These are phyloP conservation scores for Halophytophthora polymorphica DNA, from an alignment of 352 stramenopile genomes.

Conservation along the genomic window DNA sequence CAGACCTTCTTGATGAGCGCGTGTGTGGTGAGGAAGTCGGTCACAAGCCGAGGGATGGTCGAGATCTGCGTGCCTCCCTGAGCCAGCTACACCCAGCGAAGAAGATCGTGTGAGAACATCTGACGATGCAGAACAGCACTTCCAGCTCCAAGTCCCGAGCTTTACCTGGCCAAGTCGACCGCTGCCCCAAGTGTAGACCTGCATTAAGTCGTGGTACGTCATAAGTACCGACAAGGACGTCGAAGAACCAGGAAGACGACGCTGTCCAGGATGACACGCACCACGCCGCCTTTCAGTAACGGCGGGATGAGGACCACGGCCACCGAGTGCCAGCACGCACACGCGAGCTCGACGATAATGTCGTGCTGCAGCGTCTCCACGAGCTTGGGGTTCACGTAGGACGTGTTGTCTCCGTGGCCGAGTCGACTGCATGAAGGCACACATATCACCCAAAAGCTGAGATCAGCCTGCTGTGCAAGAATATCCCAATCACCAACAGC, in stretches of 20 bases:
- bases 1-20: conserved; percentile 84
- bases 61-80: conserved; percentile 75
- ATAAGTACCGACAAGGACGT: too few relatives aligned
- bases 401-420: conserved; percentile 68
- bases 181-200: conserved; percentile 92
- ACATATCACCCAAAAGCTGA: neutral
- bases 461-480: neutral
- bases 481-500: neutral
- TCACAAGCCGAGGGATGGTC: conserved; percentile 65
- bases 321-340: conserved; percentile 86
- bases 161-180: conserved; percentile 89
- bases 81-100: conserved; percentile 36
- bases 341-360: conserved; percentile 78
- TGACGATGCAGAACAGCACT: neutral
- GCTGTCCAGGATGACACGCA: conserved; percentile 7
- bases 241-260: too few relatives aligned
- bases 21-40: conserved; percentile 76
- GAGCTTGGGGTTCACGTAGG: conserved; percentile 70
- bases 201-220: neutral
- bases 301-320: conserved; percentile 87
- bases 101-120: neutral
- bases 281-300: conserved; percentile 77
- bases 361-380: conserved; percentile 68
- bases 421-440: conserved; percentile 37
- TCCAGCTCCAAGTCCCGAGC: neutral